Percentiles rank a stretch among this genome's conserved stretches.
Conservation (phyloP, 169 alveolate genomes). For the Blepharisma undulans region DNA sequence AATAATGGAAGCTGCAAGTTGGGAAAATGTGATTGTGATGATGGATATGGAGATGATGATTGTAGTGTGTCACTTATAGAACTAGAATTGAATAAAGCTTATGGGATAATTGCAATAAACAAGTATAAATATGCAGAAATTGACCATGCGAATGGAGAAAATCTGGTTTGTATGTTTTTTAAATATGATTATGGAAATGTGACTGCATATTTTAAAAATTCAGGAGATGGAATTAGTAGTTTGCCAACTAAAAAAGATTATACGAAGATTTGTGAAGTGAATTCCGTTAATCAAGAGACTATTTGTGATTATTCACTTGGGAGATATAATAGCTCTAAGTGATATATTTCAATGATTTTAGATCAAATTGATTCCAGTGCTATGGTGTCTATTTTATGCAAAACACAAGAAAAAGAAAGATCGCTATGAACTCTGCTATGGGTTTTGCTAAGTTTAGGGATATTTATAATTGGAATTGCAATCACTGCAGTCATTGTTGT, state of each 20-base stretch:
- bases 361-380: background rate
- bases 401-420: background rate
- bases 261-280: background rate
- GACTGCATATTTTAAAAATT: background rate
- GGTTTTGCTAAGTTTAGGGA: background rate
- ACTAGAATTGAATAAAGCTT: background rate
- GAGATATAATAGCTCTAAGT: background rate
- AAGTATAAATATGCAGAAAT: background rate
- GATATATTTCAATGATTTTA: background rate
- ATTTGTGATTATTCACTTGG: background rate
- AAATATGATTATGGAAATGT: background rate
- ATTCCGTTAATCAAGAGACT: background rate
- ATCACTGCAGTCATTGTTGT: background rate
- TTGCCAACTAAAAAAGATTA: background rate
- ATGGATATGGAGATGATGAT: background rate
- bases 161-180: background rate
- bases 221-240: background rate
- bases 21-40: background rate
- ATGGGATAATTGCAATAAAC: background rate
- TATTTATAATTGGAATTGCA: background rate
- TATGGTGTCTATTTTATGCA: background rate
- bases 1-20: background rate
- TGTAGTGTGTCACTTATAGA: background rate
- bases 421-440: background rate
- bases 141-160: background rate